Percentiles rank a stretch among this genome's conserved stretches.
Conservation (phyloP, 352 stramenopile species). For the Blastocystis sp. region DNA sequence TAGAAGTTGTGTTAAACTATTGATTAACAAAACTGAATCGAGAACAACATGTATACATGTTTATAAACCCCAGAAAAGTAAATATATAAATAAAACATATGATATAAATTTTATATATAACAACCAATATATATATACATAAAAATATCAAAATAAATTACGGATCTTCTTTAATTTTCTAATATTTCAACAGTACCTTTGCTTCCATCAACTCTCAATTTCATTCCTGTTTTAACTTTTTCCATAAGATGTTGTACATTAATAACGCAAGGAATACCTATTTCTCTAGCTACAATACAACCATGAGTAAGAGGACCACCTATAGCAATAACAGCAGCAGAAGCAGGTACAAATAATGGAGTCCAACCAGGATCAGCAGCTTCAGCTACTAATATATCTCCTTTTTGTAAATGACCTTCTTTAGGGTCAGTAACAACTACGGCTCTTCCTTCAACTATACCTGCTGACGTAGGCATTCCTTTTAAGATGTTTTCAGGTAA, state of each 20-base stretch:
- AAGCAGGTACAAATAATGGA: slow-evolving; percentile 36
- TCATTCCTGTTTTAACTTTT: slow-evolving; percentile 37
- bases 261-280: slow-evolving; percentile 40
- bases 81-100: too few relatives aligned
- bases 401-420: slow-evolving; percentile 1
- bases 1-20: too few relatives aligned
- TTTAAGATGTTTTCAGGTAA: background rate
- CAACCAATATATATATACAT: too few relatives aligned
- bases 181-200: slow-evolving; percentile 38
- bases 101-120: too few relatives aligned
- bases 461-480: slow-evolving; percentile 3
- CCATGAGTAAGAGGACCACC: slow-evolving; percentile 40
- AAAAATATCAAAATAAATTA: too few relatives aligned
- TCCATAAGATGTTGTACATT: slow-evolving; percentile 15
- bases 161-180: background rate
- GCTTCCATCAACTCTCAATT: slow-evolving; percentile 38
- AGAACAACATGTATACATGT: too few relatives aligned
- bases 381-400: slow-evolving; percentile 37
- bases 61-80: too few relatives aligned
- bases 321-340: slow-evolving; percentile 38
- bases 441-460: slow-evolving; percentile 5
- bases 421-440: slow-evolving; percentile 12
- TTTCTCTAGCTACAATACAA: slow-evolving; percentile 39
- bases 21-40: too few relatives aligned
- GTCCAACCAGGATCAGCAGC: slow-evolving; percentile 40